Percentiles rank a stretch among this genome's conserved stretches.
phyloP scores from a whole-genome alignment of 352 stramenopile genomes.

The Phytopythium mirpurense region DNA sequence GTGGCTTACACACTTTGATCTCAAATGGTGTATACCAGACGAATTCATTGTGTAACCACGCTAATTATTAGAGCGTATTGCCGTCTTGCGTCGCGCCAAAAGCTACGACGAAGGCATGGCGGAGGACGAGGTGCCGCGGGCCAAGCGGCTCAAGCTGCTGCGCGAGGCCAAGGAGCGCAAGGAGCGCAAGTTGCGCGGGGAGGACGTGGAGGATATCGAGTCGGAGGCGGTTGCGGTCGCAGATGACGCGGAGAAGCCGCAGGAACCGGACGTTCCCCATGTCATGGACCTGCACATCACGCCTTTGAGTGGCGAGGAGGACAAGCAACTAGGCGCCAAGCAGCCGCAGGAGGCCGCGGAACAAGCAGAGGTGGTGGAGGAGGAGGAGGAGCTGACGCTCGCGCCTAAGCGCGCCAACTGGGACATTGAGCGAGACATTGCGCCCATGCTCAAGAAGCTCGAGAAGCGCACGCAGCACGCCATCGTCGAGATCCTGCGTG shows the following conservation, averaged over 20 bases:
- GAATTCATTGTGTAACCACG: too few relatives aligned
- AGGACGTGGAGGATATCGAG: conserved; percentile 12
- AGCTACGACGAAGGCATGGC: conserved; percentile 22
- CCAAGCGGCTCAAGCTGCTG: conserved; percentile 82
- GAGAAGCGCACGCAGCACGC: conserved; percentile 81
- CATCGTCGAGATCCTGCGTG: conserved; percentile 85
- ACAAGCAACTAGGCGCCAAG: conserved; percentile 16
- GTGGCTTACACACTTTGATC: too few relatives aligned
- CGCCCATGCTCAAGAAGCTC: conserved; percentile 83
- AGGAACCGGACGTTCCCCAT: conserved; percentile 16
- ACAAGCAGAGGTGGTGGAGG: conserved; percentile 46
- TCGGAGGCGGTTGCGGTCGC: conserved; percentile 8
- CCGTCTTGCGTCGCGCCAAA: too few relatives aligned
- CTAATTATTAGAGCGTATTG: too few relatives aligned
- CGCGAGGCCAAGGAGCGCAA: conserved; percentile 81
- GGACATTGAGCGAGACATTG: conserved; percentile 86
- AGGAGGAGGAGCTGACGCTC: conserved; percentile 65
- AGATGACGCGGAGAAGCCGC: conserved; percentile 9
- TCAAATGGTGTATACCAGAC: too few relatives aligned
- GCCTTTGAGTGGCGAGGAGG: conserved; percentile 2
- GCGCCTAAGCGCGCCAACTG: conserved; percentile 83
- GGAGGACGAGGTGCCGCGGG: conserved; percentile 57
- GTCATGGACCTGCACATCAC: not conserved
- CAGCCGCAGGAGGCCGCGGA: conserved; percentile 25
- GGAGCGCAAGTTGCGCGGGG: conserved; percentile 33